phyloP scores from a whole-genome alignment of 2,329 filamentous ascomycete genomes.

The Diaporthe amygdali region DNA sequence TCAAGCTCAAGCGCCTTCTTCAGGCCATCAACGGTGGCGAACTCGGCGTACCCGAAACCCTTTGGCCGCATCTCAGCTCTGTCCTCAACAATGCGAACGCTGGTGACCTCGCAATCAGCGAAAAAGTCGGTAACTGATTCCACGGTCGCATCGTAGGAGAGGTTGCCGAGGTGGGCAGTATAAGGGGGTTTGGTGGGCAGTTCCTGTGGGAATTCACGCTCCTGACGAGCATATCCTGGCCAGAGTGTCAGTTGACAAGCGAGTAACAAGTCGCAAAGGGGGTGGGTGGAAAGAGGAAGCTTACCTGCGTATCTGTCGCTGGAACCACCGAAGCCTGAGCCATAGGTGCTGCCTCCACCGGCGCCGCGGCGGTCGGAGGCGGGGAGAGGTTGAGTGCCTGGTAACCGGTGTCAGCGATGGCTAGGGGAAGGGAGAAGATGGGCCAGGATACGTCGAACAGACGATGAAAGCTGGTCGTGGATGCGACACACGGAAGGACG shows the following conservation, averaged over 20 bases:
- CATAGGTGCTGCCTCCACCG: slow-evolving; percentile 35
- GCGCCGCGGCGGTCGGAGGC: slow-evolving; percentile 50
- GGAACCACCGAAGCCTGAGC: slow-evolving; percentile 33
- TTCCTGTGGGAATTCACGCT: slow-evolving; percentile 70
- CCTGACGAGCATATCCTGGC: slow-evolving; percentile 55
- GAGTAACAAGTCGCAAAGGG: not conserved
- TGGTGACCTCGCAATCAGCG: slow-evolving; percentile 81
- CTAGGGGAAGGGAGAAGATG: too few species aligned
- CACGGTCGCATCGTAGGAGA: slow-evolving; percentile 91
- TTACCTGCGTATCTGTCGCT: slow-evolving; percentile 31
- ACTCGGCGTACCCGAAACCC: slow-evolving; percentile 98
- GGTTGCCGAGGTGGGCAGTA: slow-evolving; percentile 94
- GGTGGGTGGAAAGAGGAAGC: not conserved
- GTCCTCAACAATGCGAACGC: slow-evolving; percentile 95
- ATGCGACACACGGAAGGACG: not conserved
- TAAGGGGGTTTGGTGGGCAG: slow-evolving; percentile 92
- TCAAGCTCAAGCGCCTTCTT: slow-evolving; percentile 89
- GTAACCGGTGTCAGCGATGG: slow-evolving; percentile 17
- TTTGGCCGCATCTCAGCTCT: slow-evolving; percentile 93
- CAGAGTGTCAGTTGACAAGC: slow-evolving; percentile 24
- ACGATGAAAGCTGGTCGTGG: not conserved
- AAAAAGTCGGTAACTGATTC: slow-evolving; percentile 89
- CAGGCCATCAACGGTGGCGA: slow-evolving; percentile 83
- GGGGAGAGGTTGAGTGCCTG: slow-evolving; percentile 64
- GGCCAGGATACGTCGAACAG: not conserved